Conservation (phyloP, 2,329 filamentous ascomycete genomes). For the Hymenoscyphus linearis region DNA sequence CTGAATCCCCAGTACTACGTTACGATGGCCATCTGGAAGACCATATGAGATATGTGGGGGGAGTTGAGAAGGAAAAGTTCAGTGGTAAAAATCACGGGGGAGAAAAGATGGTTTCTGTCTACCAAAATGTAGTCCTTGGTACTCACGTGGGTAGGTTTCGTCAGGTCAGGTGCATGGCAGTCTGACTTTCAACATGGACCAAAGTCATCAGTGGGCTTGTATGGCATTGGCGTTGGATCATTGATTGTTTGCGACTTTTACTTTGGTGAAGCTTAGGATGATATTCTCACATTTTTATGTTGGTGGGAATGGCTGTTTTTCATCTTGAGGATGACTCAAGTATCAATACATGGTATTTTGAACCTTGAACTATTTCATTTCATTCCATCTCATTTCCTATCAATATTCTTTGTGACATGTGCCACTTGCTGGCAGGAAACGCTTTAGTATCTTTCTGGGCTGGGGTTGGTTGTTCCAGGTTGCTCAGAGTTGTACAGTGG, state of each 20-base stretch:
- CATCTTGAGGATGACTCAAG: too few species aligned
- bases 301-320: background rate
- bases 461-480: background rate
- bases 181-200: background rate
- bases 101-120: background rate
- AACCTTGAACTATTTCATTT: background rate
- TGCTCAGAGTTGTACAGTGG: background rate
- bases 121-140: background rate
- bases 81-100: background rate
- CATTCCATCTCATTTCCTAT: background rate
- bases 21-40: background rate
- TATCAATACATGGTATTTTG: too few species aligned
- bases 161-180: background rate
- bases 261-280: background rate
- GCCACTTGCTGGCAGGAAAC: background rate
- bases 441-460: background rate
- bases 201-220: background rate
- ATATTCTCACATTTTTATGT: background rate
- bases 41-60: background rate
- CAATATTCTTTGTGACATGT: background rate
- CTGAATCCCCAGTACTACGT: constrained; percentile 10
- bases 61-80: background rate
- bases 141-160: background rate
- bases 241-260: background rate
- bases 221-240: background rate